These are phyloP conservation scores for Astrothelium macrocarpum DNA, from an alignment of 495 filamentous ascomycete genomes.

Conservation along the genomic window DNA sequence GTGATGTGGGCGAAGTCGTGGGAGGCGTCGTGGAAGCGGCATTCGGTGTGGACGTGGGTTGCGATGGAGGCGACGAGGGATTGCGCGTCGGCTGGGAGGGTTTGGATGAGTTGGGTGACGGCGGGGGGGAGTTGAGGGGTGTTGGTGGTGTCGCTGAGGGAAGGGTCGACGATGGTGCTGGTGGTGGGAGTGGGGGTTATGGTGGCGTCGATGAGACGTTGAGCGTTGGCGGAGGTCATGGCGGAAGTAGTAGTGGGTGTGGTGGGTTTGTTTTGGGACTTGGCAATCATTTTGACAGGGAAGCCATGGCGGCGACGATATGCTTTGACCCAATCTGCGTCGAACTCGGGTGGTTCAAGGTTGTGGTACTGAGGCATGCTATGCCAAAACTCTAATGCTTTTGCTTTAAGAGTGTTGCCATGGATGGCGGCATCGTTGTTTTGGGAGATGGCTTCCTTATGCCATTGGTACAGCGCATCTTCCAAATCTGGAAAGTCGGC, in stretches of 20 bases:
- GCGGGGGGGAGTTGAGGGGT: slow-evolving; percentile 10
- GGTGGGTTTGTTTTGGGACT: neutral
- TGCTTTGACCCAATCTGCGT: neutral
- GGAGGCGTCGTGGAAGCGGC: slow-evolving; percentile 72
- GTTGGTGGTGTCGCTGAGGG: neutral
- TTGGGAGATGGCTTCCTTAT: neutral
- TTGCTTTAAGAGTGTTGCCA: slow-evolving; percentile 9
- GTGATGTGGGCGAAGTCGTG: slow-evolving; percentile 79
- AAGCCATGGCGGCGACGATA: slow-evolving; percentile 7
- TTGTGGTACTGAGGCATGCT: slow-evolving; percentile 1
- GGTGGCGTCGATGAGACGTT: neutral
- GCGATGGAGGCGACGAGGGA: slow-evolving; percentile 39
- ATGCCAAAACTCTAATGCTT: slow-evolving; percentile 8
- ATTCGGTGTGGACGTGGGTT: slow-evolving; percentile 56
- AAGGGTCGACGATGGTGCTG: neutral
- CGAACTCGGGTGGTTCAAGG: neutral
- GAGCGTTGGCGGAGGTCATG: neutral
- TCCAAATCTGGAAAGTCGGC: slow-evolving; percentile 6
- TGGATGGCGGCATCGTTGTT: neutral
- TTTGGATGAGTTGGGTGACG: neutral
- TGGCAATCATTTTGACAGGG: neutral
- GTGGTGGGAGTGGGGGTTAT: neutral
- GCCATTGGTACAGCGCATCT: slow-evolving; percentile 1
- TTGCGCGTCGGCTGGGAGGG: neutral
- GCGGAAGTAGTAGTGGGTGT: neutral